Percentiles rank a stretch among this genome's conserved stretches.
Evolutionary conservation across 2,329 filamentous ascomycete genomes (phyloP).

Genomic region (Colletotrichum noveboracense): DNA sequence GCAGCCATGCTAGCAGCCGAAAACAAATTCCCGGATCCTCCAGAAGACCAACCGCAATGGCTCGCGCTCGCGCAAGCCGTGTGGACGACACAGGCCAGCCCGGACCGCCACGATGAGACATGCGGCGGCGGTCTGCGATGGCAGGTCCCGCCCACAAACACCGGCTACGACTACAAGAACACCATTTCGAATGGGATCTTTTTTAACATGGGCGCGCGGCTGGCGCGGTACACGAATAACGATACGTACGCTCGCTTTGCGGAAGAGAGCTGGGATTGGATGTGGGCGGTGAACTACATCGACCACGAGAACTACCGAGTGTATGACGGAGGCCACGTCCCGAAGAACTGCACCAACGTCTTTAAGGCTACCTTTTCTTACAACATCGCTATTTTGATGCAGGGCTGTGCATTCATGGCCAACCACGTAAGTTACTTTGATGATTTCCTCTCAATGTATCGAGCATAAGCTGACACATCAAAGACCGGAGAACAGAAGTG

Average conservation of each 20-base stretch:
- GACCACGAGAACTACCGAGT: constrained; percentile 60
- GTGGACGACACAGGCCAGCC: constrained; percentile 61
- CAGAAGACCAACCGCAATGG: constrained; percentile 54
- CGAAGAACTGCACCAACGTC: constrained; percentile 56
- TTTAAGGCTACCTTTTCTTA: constrained; percentile 62
- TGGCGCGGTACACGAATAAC: constrained; percentile 74
- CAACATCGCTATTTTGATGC: constrained; percentile 56
- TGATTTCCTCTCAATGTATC: fast-evolving
- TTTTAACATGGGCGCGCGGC: constrained; percentile 70
- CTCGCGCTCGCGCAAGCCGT: constrained; percentile 66
- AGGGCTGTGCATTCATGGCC: constrained; percentile 64
- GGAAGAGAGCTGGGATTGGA: constrained; percentile 68
- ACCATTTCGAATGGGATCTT: constrained; percentile 66
- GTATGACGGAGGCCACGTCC: constrained; percentile 60
- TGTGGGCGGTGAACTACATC: constrained; percentile 52
- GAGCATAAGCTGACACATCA: constrained; percentile 18
- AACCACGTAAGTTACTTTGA: constrained; percentile 42
- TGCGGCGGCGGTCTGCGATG: constrained; percentile 69
- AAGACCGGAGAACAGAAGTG: constrained; percentile 45
- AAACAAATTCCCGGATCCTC: constrained; percentile 60
- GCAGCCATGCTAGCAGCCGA: constrained; percentile 66
- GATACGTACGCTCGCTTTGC: constrained; percentile 69
- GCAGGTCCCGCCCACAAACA: constrained; percentile 79
- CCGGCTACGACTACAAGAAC: constrained; percentile 79
- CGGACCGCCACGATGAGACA: constrained; percentile 62